These are phyloP conservation scores for Pseudotsuga menziesii DNA, from an alignment of 75 land plant genomes.

Conservation along the genomic window DNA sequence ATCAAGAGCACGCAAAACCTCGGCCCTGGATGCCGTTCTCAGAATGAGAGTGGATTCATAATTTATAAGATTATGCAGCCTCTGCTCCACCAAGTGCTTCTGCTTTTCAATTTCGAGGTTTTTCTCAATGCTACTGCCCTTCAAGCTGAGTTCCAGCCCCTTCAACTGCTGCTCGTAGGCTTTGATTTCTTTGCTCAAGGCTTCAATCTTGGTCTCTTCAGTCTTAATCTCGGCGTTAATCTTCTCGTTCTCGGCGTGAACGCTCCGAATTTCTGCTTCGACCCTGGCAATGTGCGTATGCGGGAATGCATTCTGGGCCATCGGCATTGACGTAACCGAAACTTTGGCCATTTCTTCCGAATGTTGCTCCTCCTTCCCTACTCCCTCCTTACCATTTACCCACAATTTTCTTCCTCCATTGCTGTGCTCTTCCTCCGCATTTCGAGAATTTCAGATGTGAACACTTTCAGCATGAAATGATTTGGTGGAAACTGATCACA, in stretches of 20 bases:
- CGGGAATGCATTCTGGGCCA: not conserved
- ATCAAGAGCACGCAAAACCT: slow-evolving; percentile 8
- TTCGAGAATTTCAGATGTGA: too few relatives aligned
- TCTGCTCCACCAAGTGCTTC: slow-evolving; percentile 8
- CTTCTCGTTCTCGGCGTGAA: not conserved
- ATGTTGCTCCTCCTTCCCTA: too few relatives aligned
- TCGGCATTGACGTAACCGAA: not conserved
- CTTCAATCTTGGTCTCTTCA: slow-evolving; percentile 10
- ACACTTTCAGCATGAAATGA: too few relatives aligned
- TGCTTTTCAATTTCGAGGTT: slow-evolving; percentile 4
- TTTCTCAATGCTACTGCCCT: not conserved
- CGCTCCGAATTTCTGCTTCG: not conserved
- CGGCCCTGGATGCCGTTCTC: not conserved
- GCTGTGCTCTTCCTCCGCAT: too few relatives aligned
- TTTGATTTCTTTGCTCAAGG: slow-evolving; percentile 8
- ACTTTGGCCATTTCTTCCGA: too few relatives aligned
- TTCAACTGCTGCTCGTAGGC: not conserved
- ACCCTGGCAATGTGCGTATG: not conserved
- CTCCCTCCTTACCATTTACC: too few relatives aligned
- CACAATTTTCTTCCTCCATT: too few relatives aligned
- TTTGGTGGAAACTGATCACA: too few relatives aligned
- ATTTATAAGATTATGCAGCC: slow-evolving; percentile 1
- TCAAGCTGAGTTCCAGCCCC: not conserved
- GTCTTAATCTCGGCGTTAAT: not conserved
- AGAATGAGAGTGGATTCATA: slow-evolving; percentile 9